Evolutionary conservation across 768 basidiomycete genomes (phyloP).

Genomic region (Lentinula detonsa): DNA sequence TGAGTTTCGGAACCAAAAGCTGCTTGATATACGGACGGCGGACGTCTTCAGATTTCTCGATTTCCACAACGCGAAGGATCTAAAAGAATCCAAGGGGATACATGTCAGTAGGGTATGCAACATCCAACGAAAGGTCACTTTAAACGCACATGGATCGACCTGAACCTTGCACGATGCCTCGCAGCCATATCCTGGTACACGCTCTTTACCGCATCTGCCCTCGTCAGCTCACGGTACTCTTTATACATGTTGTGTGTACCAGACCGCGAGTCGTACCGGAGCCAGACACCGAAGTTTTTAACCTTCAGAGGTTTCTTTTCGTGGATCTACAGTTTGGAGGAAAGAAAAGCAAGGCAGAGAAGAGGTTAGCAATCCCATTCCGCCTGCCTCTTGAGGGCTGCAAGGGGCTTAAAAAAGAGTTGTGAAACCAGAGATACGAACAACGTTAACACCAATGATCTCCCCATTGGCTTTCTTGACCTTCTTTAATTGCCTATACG

Average conservation of each 20-base stretch:
- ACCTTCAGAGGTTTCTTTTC: conserved; percentile 98
- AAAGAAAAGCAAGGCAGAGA: conserved; percentile 15
- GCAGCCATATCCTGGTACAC: conserved; percentile 99
- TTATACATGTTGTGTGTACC: conserved; percentile 99
- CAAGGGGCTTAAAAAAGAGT: conserved; percentile 30
- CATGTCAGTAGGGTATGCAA: not conserved
- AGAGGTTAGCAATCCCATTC: conserved; percentile 46
- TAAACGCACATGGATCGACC: conserved; percentile 87
- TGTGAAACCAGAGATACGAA: conserved; percentile 50
- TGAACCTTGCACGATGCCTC: conserved; percentile 97
- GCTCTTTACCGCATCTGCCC: conserved; percentile 92
- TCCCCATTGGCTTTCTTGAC: conserved; percentile 99
- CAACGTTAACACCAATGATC: conserved; percentile 97
- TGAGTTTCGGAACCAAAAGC: conserved; percentile 82
- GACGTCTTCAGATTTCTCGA: conserved; percentile 86
- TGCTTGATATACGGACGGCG: conserved; percentile 99
- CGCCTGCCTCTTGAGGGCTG: conserved; percentile 85
- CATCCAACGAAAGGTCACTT: too few relatives aligned
- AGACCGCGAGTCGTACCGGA: conserved; percentile 98
- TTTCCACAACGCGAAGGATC: conserved; percentile 97
- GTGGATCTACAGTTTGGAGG: conserved; percentile 61
- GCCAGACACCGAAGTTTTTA: conserved; percentile 99
- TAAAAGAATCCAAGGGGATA: conserved; percentile 21
- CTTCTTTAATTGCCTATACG: conserved; percentile 85
- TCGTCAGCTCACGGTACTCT: conserved; percentile 93